These are phyloP conservation scores for Pythium oligandrum DNA, from an alignment of 352 stramenopile species.

Conservation along the genomic window DNA sequence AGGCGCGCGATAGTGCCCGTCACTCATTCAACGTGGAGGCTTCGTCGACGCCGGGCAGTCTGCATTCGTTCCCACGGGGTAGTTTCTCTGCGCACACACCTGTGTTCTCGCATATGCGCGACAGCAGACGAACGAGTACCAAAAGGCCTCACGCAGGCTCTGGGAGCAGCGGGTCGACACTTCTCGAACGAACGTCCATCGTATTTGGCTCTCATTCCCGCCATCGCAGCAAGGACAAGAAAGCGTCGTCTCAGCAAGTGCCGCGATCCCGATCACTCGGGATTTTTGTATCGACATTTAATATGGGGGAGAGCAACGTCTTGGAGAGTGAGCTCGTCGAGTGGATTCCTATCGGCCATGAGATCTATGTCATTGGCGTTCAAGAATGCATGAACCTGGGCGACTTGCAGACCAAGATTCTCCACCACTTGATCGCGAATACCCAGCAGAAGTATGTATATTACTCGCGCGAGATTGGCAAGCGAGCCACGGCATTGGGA, in stretches of 20 bases:
- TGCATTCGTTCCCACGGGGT: background rate
- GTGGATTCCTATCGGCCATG: slow-evolving; percentile 84
- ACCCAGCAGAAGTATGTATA: slow-evolving; percentile 63
- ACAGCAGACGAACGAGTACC: background rate
- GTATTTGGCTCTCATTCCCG: slow-evolving; percentile 8
- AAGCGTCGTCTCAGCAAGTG: slow-evolving; percentile 1
- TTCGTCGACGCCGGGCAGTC: background rate
- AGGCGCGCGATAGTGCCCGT: background rate
- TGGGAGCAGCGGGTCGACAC: no score
- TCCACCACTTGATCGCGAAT: slow-evolving; percentile 46
- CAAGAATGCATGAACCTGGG: slow-evolving; percentile 88
- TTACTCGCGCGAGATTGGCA: slow-evolving; percentile 81
- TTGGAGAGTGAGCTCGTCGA: slow-evolving; percentile 45
- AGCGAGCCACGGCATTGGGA: slow-evolving; percentile 62
- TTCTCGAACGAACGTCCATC: slow-evolving; percentile 1
- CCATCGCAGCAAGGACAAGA: slow-evolving; percentile 1
- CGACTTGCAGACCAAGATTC: slow-evolving; percentile 63
- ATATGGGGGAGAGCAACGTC: slow-evolving; percentile 80
- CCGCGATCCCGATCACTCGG: slow-evolving; percentile 33
- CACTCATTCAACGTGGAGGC: background rate
- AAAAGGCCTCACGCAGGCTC: background rate
- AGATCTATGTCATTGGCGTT: slow-evolving; percentile 89
- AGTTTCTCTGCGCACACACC: background rate
- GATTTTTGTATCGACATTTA: slow-evolving; percentile 83
- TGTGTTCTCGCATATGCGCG: background rate